Conservation (phyloP, 2,329 filamentous ascomycete genomes). For the Stenocarpella maydis region DNA sequence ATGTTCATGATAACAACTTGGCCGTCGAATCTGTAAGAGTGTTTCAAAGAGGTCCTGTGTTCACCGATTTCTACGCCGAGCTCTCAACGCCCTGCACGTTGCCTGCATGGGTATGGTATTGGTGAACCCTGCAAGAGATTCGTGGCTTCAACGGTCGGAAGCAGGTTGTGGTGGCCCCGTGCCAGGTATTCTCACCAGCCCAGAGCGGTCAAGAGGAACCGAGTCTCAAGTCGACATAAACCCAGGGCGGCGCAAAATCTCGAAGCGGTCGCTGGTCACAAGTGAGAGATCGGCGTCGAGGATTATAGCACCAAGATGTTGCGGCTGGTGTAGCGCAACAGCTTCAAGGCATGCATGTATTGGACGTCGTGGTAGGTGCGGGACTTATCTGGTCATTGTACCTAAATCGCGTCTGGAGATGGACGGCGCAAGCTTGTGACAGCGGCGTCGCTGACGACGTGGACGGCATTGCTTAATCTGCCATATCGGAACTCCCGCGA, state of each 20-base stretch:
- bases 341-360: not conserved
- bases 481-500: constrained; percentile 10
- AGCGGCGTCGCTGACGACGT: not conserved
- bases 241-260: constrained; percentile 2
- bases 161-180: constrained; percentile 10
- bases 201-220: constrained; percentile 10
- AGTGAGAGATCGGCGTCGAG: constrained; percentile 35
- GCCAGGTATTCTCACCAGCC: constrained; percentile 1
- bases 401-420: constrained; percentile 20
- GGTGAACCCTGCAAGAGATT: constrained; percentile 20
- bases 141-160: constrained; percentile 26
- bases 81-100: not conserved
- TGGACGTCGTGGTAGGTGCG: constrained; percentile 9
- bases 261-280: constrained; percentile 17
- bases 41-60: not conserved
- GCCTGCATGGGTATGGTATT: constrained; percentile 27
- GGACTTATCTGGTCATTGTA: constrained; percentile 20
- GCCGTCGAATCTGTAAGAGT: not conserved
- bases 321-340: constrained; percentile 27
- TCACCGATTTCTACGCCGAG: not conserved
- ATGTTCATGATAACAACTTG: not conserved
- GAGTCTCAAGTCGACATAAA: not conserved
- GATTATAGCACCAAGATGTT: constrained; percentile 29
- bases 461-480: not conserved
- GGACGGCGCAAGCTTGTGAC: constrained; percentile 1